Percentiles rank a stretch among this genome's conserved stretches.
phyloP scores from a whole-genome alignment of 179 eudicot species.

The Sideroxylon spinosum region DNA sequence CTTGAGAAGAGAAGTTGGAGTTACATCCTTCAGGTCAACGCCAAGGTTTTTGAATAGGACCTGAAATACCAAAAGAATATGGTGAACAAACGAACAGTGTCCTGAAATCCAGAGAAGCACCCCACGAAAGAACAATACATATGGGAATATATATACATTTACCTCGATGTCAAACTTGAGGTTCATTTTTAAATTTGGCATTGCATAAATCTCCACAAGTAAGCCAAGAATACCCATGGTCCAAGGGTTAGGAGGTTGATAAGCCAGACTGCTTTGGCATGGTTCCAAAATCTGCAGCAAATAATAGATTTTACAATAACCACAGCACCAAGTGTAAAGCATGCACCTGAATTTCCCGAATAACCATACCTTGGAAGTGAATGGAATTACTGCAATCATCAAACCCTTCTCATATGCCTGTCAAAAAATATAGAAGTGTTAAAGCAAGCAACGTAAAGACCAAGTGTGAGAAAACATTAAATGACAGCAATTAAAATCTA shows the following conservation, averaged over 20 bases:
- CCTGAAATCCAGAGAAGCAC: background rate
- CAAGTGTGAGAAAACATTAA: background rate
- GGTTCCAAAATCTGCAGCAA: conserved; percentile 74
- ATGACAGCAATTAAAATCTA: background rate
- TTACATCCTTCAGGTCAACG: conserved; percentile 75
- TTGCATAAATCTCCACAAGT: conserved; percentile 88
- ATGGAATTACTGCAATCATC: conserved; percentile 96
- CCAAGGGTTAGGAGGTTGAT: conserved; percentile 96
- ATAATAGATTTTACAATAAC: conserved; percentile 13
- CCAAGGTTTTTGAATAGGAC: conserved; percentile 84
- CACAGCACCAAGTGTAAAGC: conserved; percentile 9
- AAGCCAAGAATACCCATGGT: conserved; percentile 89
- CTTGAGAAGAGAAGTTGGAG: conserved; percentile 71
- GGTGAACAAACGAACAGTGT: background rate
- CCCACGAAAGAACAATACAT: background rate
- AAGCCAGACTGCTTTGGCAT: conserved; percentile 80
- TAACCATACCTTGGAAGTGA: conserved; percentile 80
- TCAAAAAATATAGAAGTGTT: background rate
- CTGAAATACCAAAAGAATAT: conserved; percentile 36
- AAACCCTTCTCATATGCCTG: conserved; percentile 96
- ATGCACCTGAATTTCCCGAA: conserved; percentile 7
- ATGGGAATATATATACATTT: background rate
- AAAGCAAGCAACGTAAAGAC: conserved; percentile 7
- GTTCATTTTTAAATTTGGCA: conserved; percentile 93
- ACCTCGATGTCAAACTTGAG: conserved; percentile 98